Evolutionary conservation across 2,329 filamentous ascomycete species (phyloP), one percentile per base, ranked within the genome.

Genomic region (Drechmeria coniospora): DNA sequence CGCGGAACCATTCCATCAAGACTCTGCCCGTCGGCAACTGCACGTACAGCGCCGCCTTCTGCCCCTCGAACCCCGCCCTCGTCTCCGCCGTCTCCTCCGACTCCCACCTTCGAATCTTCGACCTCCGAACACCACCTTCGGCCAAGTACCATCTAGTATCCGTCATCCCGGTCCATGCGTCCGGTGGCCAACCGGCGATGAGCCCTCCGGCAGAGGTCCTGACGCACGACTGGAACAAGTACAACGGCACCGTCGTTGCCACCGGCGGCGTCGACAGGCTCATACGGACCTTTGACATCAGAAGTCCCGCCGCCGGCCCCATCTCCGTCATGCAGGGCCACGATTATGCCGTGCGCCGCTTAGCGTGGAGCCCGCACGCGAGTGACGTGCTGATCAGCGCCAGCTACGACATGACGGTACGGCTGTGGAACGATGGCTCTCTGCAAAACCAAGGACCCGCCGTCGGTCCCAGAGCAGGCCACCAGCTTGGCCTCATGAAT

Each of bases 201-300:
- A 21, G 50, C 18, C 61, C 72, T n/a, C 83, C 84, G 0, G 66
- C 73, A 8, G 90, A 98, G 59, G 73, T 82, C 21, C 67, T 98
- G 18, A 93, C 86, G 0, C 90, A 95, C 54, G 90, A 98, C 53
- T 98, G 90, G 90, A 98, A 98, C 59, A 98, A 98, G 55, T 98
- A 98, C 56, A 71, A 79, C 21, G 74, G 84, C 39, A 78, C 74
- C 0, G 63, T 94, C 15, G 61, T 98, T 30, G 90, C 90, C 0
- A 83, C 83, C 0, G 90, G 74, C 1, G 87, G 90, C 30, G 90
- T 95, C 4, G 90, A 98, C 51, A 70, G 80, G 29, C 59, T 78
- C 12, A 76, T 98, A 34, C 74, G 90, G 26, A 90, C 80, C 0
- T 95, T 95, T 45, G 90, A 98, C 51, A 76, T 94, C 25, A 68